A percentile compares a stretch with the other conserved stretches of the same genome.
Evolutionary conservation across 257 asterid species (phyloP).

Genomic region (Capsicum rhomboideum): DNA sequence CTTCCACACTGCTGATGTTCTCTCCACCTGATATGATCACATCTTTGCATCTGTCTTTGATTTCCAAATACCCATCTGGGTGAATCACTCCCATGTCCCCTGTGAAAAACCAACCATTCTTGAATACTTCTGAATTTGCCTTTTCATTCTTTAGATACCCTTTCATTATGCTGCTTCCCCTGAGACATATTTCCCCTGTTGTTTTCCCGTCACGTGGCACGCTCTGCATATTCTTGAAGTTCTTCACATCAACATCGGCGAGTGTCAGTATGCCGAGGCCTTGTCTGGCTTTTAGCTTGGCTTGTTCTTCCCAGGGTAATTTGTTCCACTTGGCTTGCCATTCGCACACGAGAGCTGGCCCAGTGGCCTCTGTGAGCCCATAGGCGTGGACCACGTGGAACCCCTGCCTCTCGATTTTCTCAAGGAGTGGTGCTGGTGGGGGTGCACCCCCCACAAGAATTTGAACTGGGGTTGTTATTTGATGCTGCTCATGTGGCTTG

Average conservation of each 20-base stretch:
- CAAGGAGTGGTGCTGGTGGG: conserved; percentile 58
- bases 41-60: not conserved
- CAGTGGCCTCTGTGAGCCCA: conserved; percentile 88
- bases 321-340: conserved; percentile 57
- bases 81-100: not conserved
- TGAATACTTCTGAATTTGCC: conserved; percentile 43
- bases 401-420: conserved; percentile 49
- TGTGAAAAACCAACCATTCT: conserved; percentile 57
- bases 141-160: conserved; percentile 7
- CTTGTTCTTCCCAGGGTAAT: conserved; percentile 24
- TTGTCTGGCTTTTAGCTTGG: conserved; percentile 60
- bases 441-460: conserved; percentile 85
- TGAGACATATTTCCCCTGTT: conserved; percentile 65
- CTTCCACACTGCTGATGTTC: conserved; percentile 83
- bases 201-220: conserved; percentile 52
- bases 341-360: conserved; percentile 85
- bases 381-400: conserved; percentile 80
- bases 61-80: not conserved
- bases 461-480: conserved; percentile 22
- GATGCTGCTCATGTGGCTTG: conserved; percentile 40
- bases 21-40: conserved; percentile 51
- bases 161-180: conserved; percentile 83
- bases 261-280: conserved; percentile 61
- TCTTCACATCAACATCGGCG: conserved; percentile 64
- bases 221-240: conserved; percentile 49